Base-by-base conservation (phyloP, 371 early-diverging fungal species). In the Syncephalastrum sp. region DNA sequence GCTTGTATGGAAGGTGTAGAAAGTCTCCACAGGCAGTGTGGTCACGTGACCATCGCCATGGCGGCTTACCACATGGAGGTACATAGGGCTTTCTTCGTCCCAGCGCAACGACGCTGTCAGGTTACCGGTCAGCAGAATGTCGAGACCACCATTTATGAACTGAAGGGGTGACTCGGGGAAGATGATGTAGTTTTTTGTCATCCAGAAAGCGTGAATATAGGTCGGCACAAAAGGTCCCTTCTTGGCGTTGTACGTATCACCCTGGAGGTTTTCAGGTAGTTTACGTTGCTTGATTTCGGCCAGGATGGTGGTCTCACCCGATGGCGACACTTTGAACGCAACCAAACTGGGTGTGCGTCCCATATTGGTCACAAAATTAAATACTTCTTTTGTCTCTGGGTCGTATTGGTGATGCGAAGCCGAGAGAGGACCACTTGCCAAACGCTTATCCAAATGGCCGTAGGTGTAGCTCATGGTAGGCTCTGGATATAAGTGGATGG, bases 401-500 rank as follows among this genome's bases (percentile, higher is more conserved):
- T 87, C 87, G 4, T 66, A 64, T 41, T 78, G 77, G 38, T 82
- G 83, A 54, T 83, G 83, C 5, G 87, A 83, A 4, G 84, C 78
- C 12, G 83, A 68, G 17, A 82, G 21, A 14, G 67, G 54, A 14
- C 85, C 83, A 24, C 65, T 10, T 33, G 38, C 41, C 16, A 76
- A 53, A 15, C 63, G 56, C 0, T 74, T 42, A 46, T 86, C 78
- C 49, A 78, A 74, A 25, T 69, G 56, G 0, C 58, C 58, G 56
- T 87, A 88, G 15, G 62, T 63, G 52, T 82, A 79, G 8, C 79
- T n/a, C 4, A 60, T 65, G 41, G 74, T 56, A 15, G 89, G 85
- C 33, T 77, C 77, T 77, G 43, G n/a, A 29, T 57, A 23, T n/a
- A 51, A 13, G 29, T n/a, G 19, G 45, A 16, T 15, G 47, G 27